These are phyloP conservation scores for Emmonsiellopsis sp. DNA, from an alignment of 2,329 filamentous ascomycete species.

Conservation along the genomic window DNA sequence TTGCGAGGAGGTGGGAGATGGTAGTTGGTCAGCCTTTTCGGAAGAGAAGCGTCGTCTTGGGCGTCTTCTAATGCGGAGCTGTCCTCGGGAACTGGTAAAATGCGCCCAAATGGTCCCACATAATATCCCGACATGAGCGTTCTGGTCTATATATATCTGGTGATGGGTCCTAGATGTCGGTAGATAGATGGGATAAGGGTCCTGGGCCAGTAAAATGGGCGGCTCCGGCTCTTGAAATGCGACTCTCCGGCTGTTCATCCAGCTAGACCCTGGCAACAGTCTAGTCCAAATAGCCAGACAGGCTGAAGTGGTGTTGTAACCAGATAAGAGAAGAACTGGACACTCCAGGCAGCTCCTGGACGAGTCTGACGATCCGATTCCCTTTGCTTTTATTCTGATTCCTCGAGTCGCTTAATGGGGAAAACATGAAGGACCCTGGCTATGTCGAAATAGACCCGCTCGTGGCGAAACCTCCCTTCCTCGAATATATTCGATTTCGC, in stretches of 20 bases:
- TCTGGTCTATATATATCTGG: neutral
- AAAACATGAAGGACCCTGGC: neutral
- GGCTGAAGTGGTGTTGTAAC: neutral
- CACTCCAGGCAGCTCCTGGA: neutral
- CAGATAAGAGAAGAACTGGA: neutral
- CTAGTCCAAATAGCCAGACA: neutral
- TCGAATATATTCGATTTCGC: neutral
- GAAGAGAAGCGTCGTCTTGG: constrained; percentile 19
- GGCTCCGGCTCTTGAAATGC: neutral
- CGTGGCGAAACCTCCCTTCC: neutral
- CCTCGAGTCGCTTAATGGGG: neutral
- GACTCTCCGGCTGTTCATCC: neutral
- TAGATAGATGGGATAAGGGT: neutral
- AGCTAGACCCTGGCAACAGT: neutral
- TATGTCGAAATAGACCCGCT: neutral
- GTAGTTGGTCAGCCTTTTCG: constrained; percentile 24
- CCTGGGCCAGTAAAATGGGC: neutral
- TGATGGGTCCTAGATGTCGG: neutral
- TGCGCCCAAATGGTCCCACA: constrained; percentile 31
- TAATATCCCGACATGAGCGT: constrained; percentile 11
- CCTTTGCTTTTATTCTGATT: neutral
- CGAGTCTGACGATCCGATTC: neutral
- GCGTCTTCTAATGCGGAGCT: constrained; percentile 17
- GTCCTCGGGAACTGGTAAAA: constrained; percentile 22
- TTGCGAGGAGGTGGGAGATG: constrained; percentile 31